phyloP scores from a whole-genome alignment of 2,329 filamentous ascomycete species.

The Fusarium sp. region DNA sequence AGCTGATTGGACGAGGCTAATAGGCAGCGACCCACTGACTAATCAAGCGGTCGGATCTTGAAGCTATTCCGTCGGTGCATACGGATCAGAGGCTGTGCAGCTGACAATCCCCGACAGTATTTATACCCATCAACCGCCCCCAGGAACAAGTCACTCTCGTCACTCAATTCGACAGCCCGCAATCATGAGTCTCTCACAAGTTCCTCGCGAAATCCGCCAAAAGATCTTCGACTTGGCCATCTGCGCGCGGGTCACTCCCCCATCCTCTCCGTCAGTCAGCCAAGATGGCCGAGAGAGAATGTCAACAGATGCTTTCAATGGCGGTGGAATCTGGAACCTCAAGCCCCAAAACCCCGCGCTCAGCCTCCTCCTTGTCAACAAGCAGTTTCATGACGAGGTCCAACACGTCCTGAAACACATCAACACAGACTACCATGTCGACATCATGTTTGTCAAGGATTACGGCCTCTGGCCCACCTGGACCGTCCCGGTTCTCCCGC shows the following conservation, averaged over 20 bases:
- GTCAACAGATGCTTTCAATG: background rate
- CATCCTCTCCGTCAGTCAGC: conserved; percentile 6
- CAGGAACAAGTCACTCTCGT: too few relatives aligned
- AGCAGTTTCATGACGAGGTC: background rate
- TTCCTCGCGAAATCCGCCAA: conserved; percentile 16
- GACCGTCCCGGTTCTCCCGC: conserved; percentile 3
- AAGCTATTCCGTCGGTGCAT: too few relatives aligned
- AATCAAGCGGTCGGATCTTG: too few relatives aligned
- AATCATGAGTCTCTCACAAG: conserved; percentile 1
- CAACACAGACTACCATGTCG: conserved; percentile 9
- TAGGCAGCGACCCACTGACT: too few relatives aligned
- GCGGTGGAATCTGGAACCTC: conserved; percentile 1
- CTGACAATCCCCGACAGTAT: too few relatives aligned
- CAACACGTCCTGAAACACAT: background rate
- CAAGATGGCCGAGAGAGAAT: conserved; percentile 4
- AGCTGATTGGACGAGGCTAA: too few relatives aligned
- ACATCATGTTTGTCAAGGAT: conserved; percentile 29
- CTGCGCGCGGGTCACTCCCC: background rate
- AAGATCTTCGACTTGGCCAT: conserved; percentile 12
- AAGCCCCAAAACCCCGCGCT: background rate
- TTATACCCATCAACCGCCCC: too few relatives aligned
- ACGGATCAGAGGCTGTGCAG: too few relatives aligned
- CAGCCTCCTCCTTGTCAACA: conserved; percentile 15
- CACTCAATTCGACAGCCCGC: too few relatives aligned
- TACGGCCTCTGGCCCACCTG: conserved; percentile 23